Evolutionary conservation across 306 rosid genomes (phyloP), one percentile per base, ranked within the genome.

Genomic region (Casuarina equisetifolia): DNA sequence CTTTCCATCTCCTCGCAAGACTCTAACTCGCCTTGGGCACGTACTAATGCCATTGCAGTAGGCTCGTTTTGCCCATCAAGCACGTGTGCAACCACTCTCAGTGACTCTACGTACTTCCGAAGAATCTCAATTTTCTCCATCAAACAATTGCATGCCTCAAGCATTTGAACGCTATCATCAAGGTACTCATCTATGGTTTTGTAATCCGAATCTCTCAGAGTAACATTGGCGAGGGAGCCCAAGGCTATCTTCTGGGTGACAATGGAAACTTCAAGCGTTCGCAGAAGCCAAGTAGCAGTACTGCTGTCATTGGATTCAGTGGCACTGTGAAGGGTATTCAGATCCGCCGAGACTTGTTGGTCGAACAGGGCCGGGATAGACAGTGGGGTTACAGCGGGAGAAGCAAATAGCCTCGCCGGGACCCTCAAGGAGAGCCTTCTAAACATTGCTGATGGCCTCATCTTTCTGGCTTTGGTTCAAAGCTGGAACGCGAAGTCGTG

Each of bases 121-220:
- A 84, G 25, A 53, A 25, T 42, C 12, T 77, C 86, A 5, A 80
- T 75, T 75, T 75, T 87, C 32, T 84, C 88, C 4, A 74, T 35
- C 8, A 82, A 82, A 51, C 77, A 64, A 75, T 84, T 84, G 70
- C 90, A 87, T 36, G 77, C 59, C 63, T 87, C 90, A 15, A 87
- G 88, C 58, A 84, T 73, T 57, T 82, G 85, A 77, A 78, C 39
- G 12, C 82, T 82, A 35, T 55, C 72, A 44, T 84, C 90, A 32
- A 87, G 74, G 74, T 84, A 82, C 81, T 51, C 57, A 35, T 87
- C 88, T 40, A 84, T 70, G 69, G 32, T 25, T 4, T 4, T 67
- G 4, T 59, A 76, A 6, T 87, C 82, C 4, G 13, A 39, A 44
- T 57, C 82, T 52, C 19, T 77, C 44, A 35, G 5, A 61, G 76